These are phyloP conservation scores for Lolium multiflorum DNA, from an alignment of 176 grass and related monocot genomes.

Conservation along the genomic window DNA sequence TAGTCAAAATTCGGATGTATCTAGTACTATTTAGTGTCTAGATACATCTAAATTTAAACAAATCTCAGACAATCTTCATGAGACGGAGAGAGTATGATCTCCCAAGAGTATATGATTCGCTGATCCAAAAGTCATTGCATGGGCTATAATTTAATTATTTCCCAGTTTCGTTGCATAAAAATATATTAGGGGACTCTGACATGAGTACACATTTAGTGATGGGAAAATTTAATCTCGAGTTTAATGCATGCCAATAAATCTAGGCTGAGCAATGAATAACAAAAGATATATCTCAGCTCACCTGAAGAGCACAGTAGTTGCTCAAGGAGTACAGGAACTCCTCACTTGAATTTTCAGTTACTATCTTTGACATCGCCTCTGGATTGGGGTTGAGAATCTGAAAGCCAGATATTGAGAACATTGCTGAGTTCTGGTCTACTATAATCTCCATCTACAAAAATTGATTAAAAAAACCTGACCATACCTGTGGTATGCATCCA, in stretches of 20 bases:
- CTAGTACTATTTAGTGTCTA: no score
- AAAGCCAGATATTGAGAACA: constrained; percentile 20
- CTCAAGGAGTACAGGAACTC: constrained; percentile 95
- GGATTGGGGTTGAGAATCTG: constrained; percentile 99
- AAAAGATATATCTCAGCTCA: constrained; percentile 45
- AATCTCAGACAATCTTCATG: no score
- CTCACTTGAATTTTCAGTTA: constrained; percentile 95
- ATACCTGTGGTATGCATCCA: constrained; percentile 99
- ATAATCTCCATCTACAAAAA: constrained; percentile 21
- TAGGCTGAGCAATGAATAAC: neutral
- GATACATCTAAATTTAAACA: no score
- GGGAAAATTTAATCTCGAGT: neutral
- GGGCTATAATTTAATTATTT: neutral
- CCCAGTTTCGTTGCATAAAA: no score
- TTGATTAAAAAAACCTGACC: constrained; percentile 3
- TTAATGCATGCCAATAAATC: constrained; percentile 22
- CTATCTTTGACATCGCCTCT: constrained; percentile 96
- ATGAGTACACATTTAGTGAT: constrained; percentile 14
- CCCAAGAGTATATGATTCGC: neutral
- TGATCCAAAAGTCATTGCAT: neutral
- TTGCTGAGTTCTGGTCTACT: neutral
- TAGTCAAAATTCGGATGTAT: no score
- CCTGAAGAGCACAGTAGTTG: constrained; percentile 99
- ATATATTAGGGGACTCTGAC: no score
- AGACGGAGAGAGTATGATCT: neutral